A percentile compares a stretch with the other conserved stretches of the same genome.
These are phyloP conservation scores for Blastomyces silverae DNA, from an alignment of 2,329 filamentous ascomycete species.

Conservation along the genomic window DNA sequence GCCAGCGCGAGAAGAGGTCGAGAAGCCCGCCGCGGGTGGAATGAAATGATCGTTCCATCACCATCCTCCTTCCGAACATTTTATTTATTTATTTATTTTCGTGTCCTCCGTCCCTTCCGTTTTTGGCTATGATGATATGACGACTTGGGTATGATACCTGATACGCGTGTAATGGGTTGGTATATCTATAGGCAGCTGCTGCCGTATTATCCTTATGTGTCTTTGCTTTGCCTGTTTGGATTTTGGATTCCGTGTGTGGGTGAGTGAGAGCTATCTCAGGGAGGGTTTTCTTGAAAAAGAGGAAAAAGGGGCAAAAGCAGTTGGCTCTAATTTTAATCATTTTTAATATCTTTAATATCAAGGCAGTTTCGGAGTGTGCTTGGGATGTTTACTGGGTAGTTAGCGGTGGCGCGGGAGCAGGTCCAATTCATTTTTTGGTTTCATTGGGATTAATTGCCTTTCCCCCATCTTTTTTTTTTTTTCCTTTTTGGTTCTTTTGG, in stretches of 20 bases:
- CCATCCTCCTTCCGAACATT: background rate
- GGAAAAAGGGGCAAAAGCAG: background rate
- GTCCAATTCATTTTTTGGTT: background rate
- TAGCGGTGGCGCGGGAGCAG: background rate
- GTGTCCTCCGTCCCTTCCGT: background rate
- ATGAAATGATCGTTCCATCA: slow-evolving; percentile 4
- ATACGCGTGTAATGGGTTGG: background rate
- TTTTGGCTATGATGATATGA: background rate
- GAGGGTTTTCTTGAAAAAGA: background rate
- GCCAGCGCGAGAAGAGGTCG: slow-evolving; percentile 18
- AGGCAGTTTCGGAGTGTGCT: background rate
- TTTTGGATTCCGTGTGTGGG: background rate
- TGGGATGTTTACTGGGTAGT: background rate
- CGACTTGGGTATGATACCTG: background rate
- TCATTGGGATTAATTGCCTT: background rate
- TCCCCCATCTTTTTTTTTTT: background rate
- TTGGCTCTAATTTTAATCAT: background rate
- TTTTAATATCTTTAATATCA: background rate
- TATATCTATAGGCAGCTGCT: no score
- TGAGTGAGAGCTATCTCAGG: background rate
- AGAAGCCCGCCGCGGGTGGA: slow-evolving; percentile 18
- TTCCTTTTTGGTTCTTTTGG: background rate
- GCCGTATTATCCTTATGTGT: background rate
- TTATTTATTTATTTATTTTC: background rate
- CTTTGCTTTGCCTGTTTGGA: background rate